phyloP scores from a whole-genome alignment of 78 protist species.

The Dictyostelium purpureum region DNA sequence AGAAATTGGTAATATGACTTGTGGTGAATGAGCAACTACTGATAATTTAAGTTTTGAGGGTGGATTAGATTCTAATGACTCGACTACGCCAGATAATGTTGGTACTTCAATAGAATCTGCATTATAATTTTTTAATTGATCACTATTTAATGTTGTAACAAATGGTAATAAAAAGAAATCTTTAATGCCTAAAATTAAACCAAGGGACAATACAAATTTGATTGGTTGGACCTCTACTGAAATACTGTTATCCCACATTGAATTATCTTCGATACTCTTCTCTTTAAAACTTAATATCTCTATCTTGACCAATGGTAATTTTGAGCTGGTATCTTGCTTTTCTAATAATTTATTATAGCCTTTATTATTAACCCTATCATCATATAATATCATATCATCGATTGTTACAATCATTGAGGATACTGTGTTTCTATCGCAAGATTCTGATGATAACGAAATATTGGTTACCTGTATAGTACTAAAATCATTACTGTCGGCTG shows the following conservation, averaged over 20 bases:
- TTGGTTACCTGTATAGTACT: background rate
- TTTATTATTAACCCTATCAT: background rate
- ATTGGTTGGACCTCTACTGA: background rate
- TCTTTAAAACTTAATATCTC: background rate
- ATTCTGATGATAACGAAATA: background rate
- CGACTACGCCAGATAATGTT: background rate
- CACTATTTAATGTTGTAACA: background rate
- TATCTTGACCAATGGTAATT: background rate
- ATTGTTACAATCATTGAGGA: background rate
- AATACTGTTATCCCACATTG: conserved; percentile 20
- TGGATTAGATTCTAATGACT: background rate
- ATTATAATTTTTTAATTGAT: background rate
- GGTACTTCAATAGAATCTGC: background rate
- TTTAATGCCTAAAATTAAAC: conserved; percentile 38
- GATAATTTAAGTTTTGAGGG: background rate
- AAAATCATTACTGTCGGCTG: background rate
- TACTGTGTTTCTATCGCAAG: conserved; percentile 8
- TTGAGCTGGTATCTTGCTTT: background rate
- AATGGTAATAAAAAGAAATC: conserved; percentile 75
- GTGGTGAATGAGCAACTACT: background rate
- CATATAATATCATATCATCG: background rate
- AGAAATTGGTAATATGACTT: conserved; percentile 40
- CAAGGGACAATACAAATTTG: background rate
- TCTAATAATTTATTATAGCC: background rate
- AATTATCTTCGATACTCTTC: no score